Evolutionary conservation across 2,329 filamentous ascomycete genomes (phyloP), one percentile per base, ranked within the genome.

Genomic region (Aspergillus pseudoviridinutans): DNA sequence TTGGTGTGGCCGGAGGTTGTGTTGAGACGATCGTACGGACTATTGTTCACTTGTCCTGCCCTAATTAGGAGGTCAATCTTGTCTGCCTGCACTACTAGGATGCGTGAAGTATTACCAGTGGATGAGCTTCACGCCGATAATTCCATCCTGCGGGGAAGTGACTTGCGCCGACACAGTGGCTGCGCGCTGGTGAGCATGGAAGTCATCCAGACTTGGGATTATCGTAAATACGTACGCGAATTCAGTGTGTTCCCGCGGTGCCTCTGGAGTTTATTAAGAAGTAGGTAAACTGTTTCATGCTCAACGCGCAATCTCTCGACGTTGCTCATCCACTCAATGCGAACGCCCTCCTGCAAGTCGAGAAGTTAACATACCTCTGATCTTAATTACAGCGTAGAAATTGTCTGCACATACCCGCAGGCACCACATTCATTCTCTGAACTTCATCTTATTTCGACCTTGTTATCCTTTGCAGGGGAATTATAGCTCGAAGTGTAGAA

Each of bases 251-350:
- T 72, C n/a, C 74, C 74, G 29, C 74, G 71, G 55, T 70, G 67
- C 49, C 66, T 64, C 58, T 74, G 74, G 47, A 67, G 61, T 49
- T 75, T 75, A 51, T 74, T 76, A 54, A 76, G 54, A 3, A 76
- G 62, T 9, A 76, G 58, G 49, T 72, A 61, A 24, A 73, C 73
- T 2, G 67, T 62, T 50, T 72, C 68, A 17, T 70, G 61, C 46
- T 71, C 61, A 25, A 71, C 54, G 20, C 57, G 60, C 22, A 71
- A 47, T 59, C 73, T 64, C 58, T 76, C 74, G 41, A 76, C 71
- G 61, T 76, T 74, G 63, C 68, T 72, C 73, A 76, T 76, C 74
- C 74, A 76, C 52, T 75, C 73, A 55, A 76, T 71, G 14, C 58
- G 63, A 47, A 74, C 64, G 51, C 73, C 73, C 49, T 75, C 71